Conservation (phyloP, 148 eudicot species). For the Amaranthus cruentus region DNA sequence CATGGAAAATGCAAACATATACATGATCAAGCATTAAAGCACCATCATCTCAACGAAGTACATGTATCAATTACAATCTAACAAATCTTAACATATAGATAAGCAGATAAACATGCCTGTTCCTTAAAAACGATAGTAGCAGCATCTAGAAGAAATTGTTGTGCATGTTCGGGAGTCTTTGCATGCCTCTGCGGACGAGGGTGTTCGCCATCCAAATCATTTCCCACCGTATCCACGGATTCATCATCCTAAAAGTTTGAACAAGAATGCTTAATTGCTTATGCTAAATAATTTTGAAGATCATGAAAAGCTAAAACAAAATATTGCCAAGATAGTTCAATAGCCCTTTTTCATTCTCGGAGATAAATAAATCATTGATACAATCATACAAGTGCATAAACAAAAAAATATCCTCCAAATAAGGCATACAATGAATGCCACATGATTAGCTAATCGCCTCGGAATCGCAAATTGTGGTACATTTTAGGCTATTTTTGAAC, state of each 20-base stretch:
- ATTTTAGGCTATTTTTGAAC: no score
- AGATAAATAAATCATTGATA: not conserved
- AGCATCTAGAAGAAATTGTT: conserved; percentile 96
- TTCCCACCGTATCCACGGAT: conserved; percentile 91
- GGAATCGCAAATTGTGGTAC: no score
- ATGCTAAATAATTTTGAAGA: not conserved
- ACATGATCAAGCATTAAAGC: not conserved
- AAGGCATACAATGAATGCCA: no score
- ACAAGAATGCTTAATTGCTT: not conserved
- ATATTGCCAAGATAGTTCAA: not conserved
- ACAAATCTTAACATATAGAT: not conserved
- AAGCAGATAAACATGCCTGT: conserved; percentile 57
- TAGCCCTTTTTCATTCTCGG: not conserved
- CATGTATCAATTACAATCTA: conserved; percentile 1
- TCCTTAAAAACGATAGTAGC: conserved; percentile 98
- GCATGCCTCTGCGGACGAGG: conserved; percentile 99
- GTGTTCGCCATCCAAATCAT: conserved; percentile 93
- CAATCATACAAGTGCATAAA: no score
- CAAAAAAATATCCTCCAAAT: not conserved
- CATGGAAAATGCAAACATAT: not conserved
- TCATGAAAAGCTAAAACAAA: not conserved
- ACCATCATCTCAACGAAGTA: not conserved
- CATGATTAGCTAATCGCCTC: no score
- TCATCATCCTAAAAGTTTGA: conserved; percentile 74
- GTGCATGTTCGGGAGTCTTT: conserved; percentile 98